Base-by-base conservation (phyloP, 2,329 filamentous ascomycete species). In the Phyllosticta capitalensis region DNA sequence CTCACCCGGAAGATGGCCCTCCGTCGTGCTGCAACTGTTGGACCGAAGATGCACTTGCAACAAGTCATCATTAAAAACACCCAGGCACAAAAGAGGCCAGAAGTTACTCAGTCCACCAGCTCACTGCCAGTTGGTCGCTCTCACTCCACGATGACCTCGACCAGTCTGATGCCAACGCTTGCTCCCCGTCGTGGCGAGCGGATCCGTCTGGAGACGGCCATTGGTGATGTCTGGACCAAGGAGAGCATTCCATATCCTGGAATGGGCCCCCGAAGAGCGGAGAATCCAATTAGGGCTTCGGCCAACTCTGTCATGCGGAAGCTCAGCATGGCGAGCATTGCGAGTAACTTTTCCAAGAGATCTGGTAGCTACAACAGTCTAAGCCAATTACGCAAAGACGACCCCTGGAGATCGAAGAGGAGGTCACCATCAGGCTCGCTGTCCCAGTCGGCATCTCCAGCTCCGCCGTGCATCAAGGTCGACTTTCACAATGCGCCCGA, bases 11-110 rank as follows among this genome's bases (percentile, higher is more conserved):
- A 83, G 58, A 81, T 91, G 65, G 95, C 90, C 1, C 86, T 95
- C 63, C 89, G 92, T 65, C 82, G 90, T 61, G 84, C 90, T 26
- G 86, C 87, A 1, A 90, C 90, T 0, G 79, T 91, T 22, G 85
- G 87, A 17, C 79, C 85, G 14, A 89, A 85, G 65, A 81, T 83
- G 14, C 80, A 84, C 49, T 72, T 87, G 56, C 87, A 82, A 63
- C 89, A 94, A 67, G 85, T 96, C 56, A 87, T 95, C 54, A 83
- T 96, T 68, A 92, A 89, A 68, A 95, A 95, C 67, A 96, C 92
- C 0, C 86, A 86, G 65, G 81, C 83, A 2, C 77, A 83, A 53
- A 86, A 85, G 65, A 82, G 86, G 51, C 70, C 75, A 6, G 72
- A 81, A 5, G 70, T 77, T 17, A 72, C 79, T 45, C 69, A 63